Evolutionary conservation across 2,329 filamentous ascomycete species (phyloP).

Genomic region (Neonectria punicea): DNA sequence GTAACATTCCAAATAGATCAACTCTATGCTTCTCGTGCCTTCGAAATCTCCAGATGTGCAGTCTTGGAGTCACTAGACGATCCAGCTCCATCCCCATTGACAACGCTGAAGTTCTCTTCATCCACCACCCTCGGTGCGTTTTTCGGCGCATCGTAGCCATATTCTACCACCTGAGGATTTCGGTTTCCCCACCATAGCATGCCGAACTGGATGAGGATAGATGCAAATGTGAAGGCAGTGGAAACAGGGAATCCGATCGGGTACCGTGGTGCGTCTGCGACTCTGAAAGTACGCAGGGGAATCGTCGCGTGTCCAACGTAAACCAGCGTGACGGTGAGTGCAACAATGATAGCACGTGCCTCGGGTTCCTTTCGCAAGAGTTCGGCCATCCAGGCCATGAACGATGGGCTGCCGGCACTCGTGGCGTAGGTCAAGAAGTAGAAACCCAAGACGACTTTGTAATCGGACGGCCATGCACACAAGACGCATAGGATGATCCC

Average conservation of each 20-base stretch:
- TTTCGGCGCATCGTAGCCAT: slow-evolving; percentile 34
- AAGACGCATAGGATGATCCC: slow-evolving; percentile 47
- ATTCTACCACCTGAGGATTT: slow-evolving; percentile 31
- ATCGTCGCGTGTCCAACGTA: slow-evolving; percentile 53
- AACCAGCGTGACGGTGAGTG: slow-evolving; percentile 51
- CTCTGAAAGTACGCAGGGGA: slow-evolving; percentile 49
- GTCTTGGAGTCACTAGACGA: slow-evolving; percentile 5
- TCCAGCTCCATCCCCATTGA: slow-evolving; percentile 3
- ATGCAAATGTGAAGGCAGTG: slow-evolving; percentile 46
- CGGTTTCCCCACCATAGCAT: slow-evolving; percentile 45
- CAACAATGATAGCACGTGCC: slow-evolving; percentile 50
- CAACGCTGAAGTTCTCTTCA: slow-evolving; percentile 29
- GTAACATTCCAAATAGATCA: too few species aligned
- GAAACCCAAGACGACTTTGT: slow-evolving; percentile 47
- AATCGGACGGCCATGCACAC: slow-evolving; percentile 47
- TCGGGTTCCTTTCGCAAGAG: slow-evolving; percentile 50
- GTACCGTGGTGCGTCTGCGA: slow-evolving; percentile 48
- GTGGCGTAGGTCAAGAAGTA: slow-evolving; percentile 52
- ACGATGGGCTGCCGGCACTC: slow-evolving; percentile 45
- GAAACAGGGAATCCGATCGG: slow-evolving; percentile 51
- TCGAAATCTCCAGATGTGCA: slow-evolving; percentile 1
- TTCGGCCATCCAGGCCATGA: slow-evolving; percentile 52
- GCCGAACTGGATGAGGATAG: slow-evolving; percentile 46
- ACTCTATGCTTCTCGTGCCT: not conserved
- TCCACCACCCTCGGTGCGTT: slow-evolving; percentile 29